Conservation (phyloP, 495 filamentous ascomycete genomes). For the Aspergillus homomorphus region DNA sequence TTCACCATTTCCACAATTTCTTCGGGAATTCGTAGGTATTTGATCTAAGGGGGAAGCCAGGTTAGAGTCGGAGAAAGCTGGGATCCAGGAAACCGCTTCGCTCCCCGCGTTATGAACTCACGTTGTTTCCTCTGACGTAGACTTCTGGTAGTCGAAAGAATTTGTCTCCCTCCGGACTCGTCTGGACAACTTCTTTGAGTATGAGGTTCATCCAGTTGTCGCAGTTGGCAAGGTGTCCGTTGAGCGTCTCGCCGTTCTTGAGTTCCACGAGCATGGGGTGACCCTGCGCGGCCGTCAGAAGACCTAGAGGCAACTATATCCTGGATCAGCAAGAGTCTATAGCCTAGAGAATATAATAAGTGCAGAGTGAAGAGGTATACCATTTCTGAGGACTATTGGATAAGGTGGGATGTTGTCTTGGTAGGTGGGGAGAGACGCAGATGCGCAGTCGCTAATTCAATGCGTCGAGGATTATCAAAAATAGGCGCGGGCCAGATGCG, state of each 20-base stretch:
- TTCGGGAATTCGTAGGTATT: conserved; percentile 93
- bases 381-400: conserved; percentile 8
- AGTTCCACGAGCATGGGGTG: conserved; percentile 99
- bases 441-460: neutral
- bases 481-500: too few relatives aligned
- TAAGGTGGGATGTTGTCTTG: neutral
- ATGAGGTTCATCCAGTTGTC: conserved; percentile 99
- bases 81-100: neutral
- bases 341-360: neutral
- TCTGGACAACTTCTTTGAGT: conserved; percentile 96
- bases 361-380: neutral
- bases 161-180: conserved; percentile 88
- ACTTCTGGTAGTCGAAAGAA: conserved; percentile 90
- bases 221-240: conserved; percentile 91
- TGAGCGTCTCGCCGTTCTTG: conserved; percentile 96
- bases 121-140: conserved; percentile 96
- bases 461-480: neutral
- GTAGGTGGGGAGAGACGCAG: neutral
- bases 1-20: conserved; percentile 92
- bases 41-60: conserved; percentile 63
- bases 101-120: conserved; percentile 39
- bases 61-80: neutral
- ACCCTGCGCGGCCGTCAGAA: conserved; percentile 93
- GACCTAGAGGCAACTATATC: conserved; percentile 79
- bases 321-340: conserved; percentile 3